Conservation (phyloP, 768 basidiomycete species). For the Leccinum olivaceopallidum region DNA sequence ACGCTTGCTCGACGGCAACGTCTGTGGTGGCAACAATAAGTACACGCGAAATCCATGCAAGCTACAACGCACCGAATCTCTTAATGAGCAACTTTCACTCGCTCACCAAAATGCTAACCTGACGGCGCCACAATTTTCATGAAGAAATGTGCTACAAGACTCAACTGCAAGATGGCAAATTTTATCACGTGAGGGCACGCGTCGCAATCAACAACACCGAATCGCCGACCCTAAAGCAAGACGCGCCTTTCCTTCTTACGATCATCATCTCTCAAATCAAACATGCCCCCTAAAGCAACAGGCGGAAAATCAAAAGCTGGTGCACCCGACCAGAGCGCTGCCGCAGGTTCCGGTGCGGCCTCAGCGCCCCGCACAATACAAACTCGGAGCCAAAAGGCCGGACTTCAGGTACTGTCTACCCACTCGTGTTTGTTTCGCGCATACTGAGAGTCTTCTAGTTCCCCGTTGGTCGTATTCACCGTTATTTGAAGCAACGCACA, state of each 20-base stretch:
- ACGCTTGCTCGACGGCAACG: neutral
- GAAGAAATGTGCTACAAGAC: neutral
- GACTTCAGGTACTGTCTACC: constrained; percentile 65
- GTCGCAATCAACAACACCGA: constrained; percentile 33
- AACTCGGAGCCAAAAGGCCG: constrained; percentile 82
- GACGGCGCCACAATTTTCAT: no score
- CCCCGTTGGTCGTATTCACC: constrained; percentile 96
- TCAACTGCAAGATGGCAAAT: neutral
- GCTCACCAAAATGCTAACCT: no score
- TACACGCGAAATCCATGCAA: neutral
- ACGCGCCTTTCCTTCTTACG: constrained; percentile 33
- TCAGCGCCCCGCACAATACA: constrained; percentile 44
- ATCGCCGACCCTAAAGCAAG: constrained; percentile 35
- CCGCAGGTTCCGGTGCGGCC: constrained; percentile 33
- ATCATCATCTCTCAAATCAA: constrained; percentile 25
- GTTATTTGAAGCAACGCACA: constrained; percentile 89
- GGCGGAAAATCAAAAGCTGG: constrained; percentile 66
- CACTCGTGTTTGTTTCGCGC: neutral
- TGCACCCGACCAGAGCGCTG: constrained; percentile 22
- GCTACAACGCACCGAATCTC: neutral
- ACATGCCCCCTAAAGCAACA: constrained; percentile 54
- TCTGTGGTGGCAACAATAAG: neutral
- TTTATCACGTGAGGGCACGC: constrained; percentile 28
- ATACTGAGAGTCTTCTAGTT: constrained; percentile 50
- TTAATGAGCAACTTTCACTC: no score